phyloP scores from a whole-genome alignment of 1,139 yeast genomes.

The Wickerhamiella pararugosa region DNA sequence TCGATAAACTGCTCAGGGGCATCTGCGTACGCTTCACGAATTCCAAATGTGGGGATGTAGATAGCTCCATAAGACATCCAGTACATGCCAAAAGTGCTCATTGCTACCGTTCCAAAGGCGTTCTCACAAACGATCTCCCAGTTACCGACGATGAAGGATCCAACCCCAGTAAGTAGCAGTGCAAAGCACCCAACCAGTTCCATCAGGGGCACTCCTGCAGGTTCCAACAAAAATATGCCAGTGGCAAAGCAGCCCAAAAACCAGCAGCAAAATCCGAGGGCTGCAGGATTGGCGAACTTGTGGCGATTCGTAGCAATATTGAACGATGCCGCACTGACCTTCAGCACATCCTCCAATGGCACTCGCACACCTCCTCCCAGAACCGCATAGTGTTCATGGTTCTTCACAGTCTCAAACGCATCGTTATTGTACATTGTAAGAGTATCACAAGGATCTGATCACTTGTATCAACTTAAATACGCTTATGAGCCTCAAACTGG shows the following conservation, averaged over 20 bases:
- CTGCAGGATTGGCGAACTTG: slow-evolving; percentile 10
- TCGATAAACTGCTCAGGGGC: slow-evolving; percentile 25
- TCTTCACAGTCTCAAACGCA: not conserved
- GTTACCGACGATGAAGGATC: slow-evolving; percentile 62
- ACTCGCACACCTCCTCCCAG: slow-evolving; percentile 6
- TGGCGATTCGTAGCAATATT: slow-evolving; percentile 2
- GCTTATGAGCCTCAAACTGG: no score
- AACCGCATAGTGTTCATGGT: not conserved
- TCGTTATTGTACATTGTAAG: not conserved
- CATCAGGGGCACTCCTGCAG: slow-evolving; percentile 5
- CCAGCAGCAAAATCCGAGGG: slow-evolving; percentile 7
- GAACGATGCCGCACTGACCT: slow-evolving; percentile 5
- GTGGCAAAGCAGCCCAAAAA: slow-evolving; percentile 5
- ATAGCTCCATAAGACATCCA: slow-evolving; percentile 56
- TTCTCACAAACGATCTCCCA: slow-evolving; percentile 51
- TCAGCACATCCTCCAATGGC: slow-evolving; percentile 4
- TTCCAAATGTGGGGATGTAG: slow-evolving; percentile 48
- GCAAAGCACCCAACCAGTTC: slow-evolving; percentile 6
- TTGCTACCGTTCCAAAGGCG: slow-evolving; percentile 62
- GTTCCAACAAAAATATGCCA: slow-evolving; percentile 4
- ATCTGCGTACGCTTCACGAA: slow-evolving; percentile 34
- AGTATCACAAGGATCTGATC: no score
- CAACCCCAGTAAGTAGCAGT: slow-evolving; percentile 44
- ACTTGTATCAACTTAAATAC: no score
- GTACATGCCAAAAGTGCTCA: slow-evolving; percentile 54